Evolutionary conservation across 768 basidiomycete species (phyloP), one percentile per base, ranked within the genome.

Genomic region (Kwoniella europaea): DNA sequence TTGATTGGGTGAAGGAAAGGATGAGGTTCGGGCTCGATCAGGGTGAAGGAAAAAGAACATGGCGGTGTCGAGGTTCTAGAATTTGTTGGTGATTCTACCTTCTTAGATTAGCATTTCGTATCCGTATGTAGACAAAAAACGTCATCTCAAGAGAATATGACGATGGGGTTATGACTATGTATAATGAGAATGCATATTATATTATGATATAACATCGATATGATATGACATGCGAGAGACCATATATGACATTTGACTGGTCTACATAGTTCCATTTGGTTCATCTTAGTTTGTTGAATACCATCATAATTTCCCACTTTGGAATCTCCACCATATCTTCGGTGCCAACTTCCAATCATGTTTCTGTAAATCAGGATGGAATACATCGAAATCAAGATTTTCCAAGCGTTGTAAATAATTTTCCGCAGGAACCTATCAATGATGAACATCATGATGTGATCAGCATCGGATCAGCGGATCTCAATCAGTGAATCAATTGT

Each of bases 311-410:
- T 69, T 76, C 20, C 75, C 73, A 24, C 63, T 74, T 65, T 76
- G 74, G 12, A 67, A 72, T 22, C 73, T 56, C 77, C 74, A 80
- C 78, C 81, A 80, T 18, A 83, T 79, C 53, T 74, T 71, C 1
- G 82, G 82, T 4, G 82, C 78, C 3, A 83, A 67, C 54, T 73
- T 75, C 82, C 82, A 83, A 65, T 83, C 81, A 46, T 76, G 78
- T 58, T 76, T 78, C 53, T 75, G 76, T 18, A 82, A 55, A 35
- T 80, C 79, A 3, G 79, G 81, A 58, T 77, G 72, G 76, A 83
- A 83, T 18, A 80, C 79, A 63, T 83, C 76, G 55, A 83, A 83
- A 55, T 83, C 82, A 64, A 67, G 61, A 3, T 72, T 74, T 63
- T 83, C 82, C 12, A 83, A 68, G 41, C 79, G 71, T 69, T 82